phyloP scores from a whole-genome alignment of 2,329 filamentous ascomycete genomes.

The Aaosphaeria pasadenensis region DNA sequence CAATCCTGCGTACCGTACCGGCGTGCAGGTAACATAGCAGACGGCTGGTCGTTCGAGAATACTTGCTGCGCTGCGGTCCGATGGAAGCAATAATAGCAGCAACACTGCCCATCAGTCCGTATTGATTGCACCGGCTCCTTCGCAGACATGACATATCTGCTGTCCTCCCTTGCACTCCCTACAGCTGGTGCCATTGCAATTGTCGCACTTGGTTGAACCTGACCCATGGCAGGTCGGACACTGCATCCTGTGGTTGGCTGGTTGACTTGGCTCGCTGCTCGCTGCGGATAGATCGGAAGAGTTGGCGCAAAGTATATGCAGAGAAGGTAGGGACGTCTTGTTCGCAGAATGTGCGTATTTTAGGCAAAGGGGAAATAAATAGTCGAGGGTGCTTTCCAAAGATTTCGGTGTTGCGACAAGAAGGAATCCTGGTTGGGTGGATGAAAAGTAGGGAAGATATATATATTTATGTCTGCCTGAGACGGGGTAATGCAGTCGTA shows the following conservation, averaged over 20 bases:
- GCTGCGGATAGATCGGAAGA: background rate
- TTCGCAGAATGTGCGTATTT: background rate
- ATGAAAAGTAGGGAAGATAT: no score
- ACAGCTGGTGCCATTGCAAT: conserved; percentile 1
- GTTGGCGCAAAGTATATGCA: background rate
- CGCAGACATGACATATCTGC: background rate
- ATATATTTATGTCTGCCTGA: no score
- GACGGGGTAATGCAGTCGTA: no score
- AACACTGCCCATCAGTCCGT: background rate
- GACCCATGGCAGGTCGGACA: conserved; percentile 1
- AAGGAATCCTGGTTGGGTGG: background rate
- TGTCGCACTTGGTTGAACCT: conserved; percentile 1
- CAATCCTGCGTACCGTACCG: no score
- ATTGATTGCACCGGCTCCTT: conserved; percentile 1
- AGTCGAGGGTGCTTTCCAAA: background rate
- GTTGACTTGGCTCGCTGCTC: background rate
- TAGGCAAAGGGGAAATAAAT: no score
- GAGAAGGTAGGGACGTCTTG: background rate
- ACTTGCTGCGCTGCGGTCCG: background rate
- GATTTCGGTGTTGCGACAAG: background rate
- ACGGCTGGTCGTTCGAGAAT: no score
- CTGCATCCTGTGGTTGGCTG: conserved; percentile 1
- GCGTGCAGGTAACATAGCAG: no score
- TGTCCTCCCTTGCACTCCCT: background rate
- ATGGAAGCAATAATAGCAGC: background rate